These are phyloP conservation scores for Leishmania tropica DNA, from an alignment of 208 protist species.

Conservation along the genomic window DNA sequence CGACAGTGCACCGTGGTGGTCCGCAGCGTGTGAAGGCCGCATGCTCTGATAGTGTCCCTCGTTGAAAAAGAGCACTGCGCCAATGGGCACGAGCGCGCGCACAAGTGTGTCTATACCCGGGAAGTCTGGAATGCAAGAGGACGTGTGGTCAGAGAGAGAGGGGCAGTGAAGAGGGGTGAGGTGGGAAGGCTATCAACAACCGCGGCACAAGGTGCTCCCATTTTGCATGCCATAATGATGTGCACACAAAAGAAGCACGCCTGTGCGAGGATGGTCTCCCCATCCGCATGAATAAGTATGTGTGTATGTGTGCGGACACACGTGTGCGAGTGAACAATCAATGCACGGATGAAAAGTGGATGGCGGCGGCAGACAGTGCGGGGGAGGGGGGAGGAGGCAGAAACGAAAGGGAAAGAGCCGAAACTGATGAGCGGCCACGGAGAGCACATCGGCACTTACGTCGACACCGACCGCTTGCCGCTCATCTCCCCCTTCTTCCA, in stretches of 20 bases:
- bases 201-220: not conserved
- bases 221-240: not conserved
- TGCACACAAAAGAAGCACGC: not conserved
- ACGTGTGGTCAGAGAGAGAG: not conserved
- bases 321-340: not conserved
- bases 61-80: not conserved
- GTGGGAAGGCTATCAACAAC: not conserved
- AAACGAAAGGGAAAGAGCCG: not conserved
- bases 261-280: not conserved
- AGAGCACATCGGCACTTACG: not conserved
- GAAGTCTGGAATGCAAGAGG: not conserved
- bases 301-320: not conserved
- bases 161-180: not conserved
- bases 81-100: not conserved
- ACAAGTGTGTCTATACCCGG: not conserved
- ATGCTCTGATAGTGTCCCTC: conserved; percentile 7
- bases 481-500: not conserved
- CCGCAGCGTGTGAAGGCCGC: conserved; percentile 15
- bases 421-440: not conserved
- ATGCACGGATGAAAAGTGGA: not conserved
- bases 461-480: not conserved
- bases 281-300: not conserved
- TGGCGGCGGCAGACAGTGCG: not conserved
- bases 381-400: not conserved
- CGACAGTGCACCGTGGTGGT: conserved; percentile 5